Conservation (phyloP, 306 rosid genomes). For the Vigna hirtella region DNA sequence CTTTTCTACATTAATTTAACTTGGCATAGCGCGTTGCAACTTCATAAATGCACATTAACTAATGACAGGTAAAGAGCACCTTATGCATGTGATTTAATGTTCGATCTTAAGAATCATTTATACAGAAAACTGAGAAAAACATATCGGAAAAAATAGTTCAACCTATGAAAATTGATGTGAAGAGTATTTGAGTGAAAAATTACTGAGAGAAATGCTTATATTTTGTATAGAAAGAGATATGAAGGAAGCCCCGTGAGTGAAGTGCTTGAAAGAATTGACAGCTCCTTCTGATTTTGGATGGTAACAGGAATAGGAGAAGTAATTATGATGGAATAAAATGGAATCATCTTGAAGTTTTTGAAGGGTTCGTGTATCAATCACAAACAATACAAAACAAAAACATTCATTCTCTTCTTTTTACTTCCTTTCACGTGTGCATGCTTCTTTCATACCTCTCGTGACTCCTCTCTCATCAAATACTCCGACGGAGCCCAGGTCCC, state of each 20-base stretch:
- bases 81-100: too few species aligned
- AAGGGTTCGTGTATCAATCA: background rate
- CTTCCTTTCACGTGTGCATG: background rate
- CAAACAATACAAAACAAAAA: background rate
- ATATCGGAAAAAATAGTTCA: too few species aligned
- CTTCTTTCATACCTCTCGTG: background rate
- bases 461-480: background rate
- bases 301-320: too few species aligned
- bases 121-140: too few species aligned
- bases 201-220: too few species aligned
- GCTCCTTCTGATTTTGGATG: too few species aligned
- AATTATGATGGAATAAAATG: background rate
- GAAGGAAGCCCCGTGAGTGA: conserved; percentile 58
- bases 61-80: background rate
- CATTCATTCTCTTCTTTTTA: conserved; percentile 21
- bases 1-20: background rate
- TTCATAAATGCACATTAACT: background rate
- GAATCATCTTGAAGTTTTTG: background rate
- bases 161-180: background rate
- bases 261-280: conserved; percentile 76
- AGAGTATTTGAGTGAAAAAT: conserved; percentile 18
- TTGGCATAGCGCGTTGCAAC: background rate
- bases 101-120: too few species aligned
- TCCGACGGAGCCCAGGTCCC: too few species aligned
- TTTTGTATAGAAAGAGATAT: too few species aligned